A percentile compares a stretch with the other conserved stretches of the same genome.
These are phyloP conservation scores for Nicotiana otophora DNA, from an alignment of 257 asterid genomes.

Conservation along the genomic window DNA sequence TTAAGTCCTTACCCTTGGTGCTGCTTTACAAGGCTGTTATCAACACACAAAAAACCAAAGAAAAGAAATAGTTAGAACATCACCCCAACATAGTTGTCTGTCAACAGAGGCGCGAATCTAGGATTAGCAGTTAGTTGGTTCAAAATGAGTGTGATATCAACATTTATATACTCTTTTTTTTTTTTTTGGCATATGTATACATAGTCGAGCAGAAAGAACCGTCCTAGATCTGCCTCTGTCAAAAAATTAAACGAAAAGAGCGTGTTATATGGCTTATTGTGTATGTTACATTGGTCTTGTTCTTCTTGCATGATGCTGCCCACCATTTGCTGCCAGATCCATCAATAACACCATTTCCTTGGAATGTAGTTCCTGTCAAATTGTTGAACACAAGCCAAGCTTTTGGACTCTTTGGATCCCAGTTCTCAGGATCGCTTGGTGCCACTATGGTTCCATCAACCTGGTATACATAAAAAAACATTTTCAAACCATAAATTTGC, in stretches of 20 bases:
- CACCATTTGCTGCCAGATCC: conserved; percentile 98
- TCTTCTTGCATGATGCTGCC: conserved; percentile 97
- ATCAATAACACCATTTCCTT: conserved; percentile 85
- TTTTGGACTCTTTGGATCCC: conserved; percentile 69
- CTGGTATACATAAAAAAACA: conserved; percentile 26
- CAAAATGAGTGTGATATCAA: background rate
- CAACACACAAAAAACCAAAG: conserved; percentile 2
- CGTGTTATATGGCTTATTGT: background rate
- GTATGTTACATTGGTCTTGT: conserved; percentile 56
- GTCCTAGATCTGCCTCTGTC: background rate
- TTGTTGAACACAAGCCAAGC: conserved; percentile 73
- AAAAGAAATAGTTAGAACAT: background rate
- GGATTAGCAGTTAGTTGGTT: background rate
- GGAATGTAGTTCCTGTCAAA: conserved; percentile 52
- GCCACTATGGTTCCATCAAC: conserved; percentile 87
- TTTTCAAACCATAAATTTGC: background rate
- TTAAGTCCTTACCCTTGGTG: conserved; percentile 70
- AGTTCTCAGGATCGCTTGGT: conserved; percentile 69
- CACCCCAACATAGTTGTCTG: background rate
- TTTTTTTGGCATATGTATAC: background rate
- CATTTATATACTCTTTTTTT: background rate
- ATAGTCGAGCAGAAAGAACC: background rate
- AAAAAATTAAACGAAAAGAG: background rate
- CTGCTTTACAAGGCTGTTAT: conserved; percentile 82
- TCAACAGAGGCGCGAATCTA: background rate